phyloP scores from a whole-genome alignment of 2,329 filamentous ascomycete genomes.

The Macroventuria anomochaeta region DNA sequence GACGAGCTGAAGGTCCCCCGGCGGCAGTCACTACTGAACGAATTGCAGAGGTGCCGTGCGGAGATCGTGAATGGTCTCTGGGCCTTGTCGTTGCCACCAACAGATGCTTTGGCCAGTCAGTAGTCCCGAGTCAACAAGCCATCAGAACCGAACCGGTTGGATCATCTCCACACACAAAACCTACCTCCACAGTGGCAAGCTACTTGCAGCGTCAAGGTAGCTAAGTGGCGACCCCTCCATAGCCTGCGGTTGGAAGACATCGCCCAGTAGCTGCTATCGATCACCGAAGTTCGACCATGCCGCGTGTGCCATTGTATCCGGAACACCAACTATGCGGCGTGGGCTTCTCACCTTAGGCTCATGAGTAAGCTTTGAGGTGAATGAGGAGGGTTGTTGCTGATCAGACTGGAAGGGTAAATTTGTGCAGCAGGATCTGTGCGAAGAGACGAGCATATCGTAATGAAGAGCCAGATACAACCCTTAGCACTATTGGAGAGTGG shows the following conservation, averaged over 20 bases:
- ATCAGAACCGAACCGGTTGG: not conserved
- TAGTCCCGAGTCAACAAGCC: not conserved
- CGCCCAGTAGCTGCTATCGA: not conserved
- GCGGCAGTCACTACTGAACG: not conserved
- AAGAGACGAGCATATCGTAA: not conserved
- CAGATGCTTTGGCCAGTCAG: not conserved
- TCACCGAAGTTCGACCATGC: not conserved
- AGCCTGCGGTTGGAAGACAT: not conserved
- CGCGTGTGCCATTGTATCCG: not conserved
- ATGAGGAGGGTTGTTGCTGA: not conserved
- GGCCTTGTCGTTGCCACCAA: not conserved
- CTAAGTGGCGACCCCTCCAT: not conserved
- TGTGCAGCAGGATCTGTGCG: not conserved
- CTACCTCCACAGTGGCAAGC: not conserved
- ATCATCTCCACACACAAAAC: not conserved
- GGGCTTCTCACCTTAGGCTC: not conserved
- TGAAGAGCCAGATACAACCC: not conserved
- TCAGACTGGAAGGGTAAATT: not conserved
- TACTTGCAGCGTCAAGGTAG: no score
- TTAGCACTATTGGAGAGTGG: not conserved
- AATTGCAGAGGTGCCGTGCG: not conserved
- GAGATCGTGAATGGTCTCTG: not conserved
- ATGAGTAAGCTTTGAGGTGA: not conserved
- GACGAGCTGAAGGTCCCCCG: not conserved
- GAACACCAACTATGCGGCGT: not conserved